These are phyloP conservation scores for Ganoderma lucidum DNA, from an alignment of 1,284 basidiomycete species.

Conservation along the genomic window DNA sequence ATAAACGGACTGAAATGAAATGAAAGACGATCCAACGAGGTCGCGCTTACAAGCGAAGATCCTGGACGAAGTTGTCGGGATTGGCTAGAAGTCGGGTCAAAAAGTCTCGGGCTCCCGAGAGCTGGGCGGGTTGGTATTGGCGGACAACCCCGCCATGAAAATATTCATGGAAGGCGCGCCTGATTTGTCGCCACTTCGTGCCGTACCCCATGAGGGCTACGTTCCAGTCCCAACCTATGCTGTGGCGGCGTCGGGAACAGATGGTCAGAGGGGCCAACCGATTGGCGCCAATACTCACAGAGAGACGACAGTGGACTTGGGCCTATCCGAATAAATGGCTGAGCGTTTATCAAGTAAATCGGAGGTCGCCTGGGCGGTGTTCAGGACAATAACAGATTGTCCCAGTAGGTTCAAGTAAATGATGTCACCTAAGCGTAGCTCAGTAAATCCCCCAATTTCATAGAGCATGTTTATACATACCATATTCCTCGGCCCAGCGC, in stretches of 20 bases:
- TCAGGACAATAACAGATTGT: slow-evolving; percentile 14
- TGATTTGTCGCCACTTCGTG: slow-evolving; percentile 32
- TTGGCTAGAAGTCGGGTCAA: slow-evolving; percentile 16
- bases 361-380: slow-evolving; percentile 14
- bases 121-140: slow-evolving; percentile 18
- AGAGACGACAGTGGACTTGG: slow-evolving; percentile 20
- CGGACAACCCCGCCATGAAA: slow-evolving; percentile 28
- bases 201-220: slow-evolving; percentile 34
- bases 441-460: background rate
- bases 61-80: slow-evolving; percentile 24
- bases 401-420: slow-evolving; percentile 24
- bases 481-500: slow-evolving; percentile 22
- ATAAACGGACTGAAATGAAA: background rate
- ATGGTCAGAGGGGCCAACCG: too few relatives aligned
- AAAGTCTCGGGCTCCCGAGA: slow-evolving; percentile 18
- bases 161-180: slow-evolving; percentile 32
- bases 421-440: slow-evolving; percentile 21
- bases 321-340: slow-evolving; percentile 42
- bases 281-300: slow-evolving; percentile 11
- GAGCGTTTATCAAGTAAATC: slow-evolving; percentile 31
- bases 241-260: slow-evolving; percentile 1
- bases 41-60: slow-evolving; percentile 23
- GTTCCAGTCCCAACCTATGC: slow-evolving; percentile 33
- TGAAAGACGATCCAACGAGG: too few relatives aligned
- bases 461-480: background rate